A percentile compares a stretch with the other conserved stretches of the same genome.
These are phyloP conservation scores for Pseudopithomyces maydicus DNA, from an alignment of 2,329 filamentous ascomycete species.

Conservation along the genomic window DNA sequence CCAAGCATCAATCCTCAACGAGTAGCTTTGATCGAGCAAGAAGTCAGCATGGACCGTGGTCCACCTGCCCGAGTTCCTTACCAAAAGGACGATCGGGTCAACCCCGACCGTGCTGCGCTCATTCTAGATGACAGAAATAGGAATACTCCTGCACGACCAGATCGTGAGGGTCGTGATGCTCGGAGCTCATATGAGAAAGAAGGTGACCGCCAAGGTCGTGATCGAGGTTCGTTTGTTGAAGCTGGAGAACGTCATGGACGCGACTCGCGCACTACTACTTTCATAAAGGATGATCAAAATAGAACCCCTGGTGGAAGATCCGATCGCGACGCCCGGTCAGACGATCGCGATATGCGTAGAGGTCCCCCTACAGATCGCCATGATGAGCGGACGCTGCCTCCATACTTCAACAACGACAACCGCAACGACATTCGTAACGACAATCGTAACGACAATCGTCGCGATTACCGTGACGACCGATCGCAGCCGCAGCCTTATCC, in stretches of 20 bases:
- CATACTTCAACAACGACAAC: conserved; percentile 31
- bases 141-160: conserved; percentile 20
- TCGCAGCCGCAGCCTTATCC: conserved; percentile 24
- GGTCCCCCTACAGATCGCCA: conserved; percentile 37
- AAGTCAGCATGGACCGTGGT: conserved; percentile 29
- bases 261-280: background rate
- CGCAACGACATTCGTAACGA: conserved; percentile 31
- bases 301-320: conserved; percentile 1
- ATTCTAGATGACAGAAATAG: conserved; percentile 32
- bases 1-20: conserved; percentile 4
- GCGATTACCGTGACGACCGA: conserved; percentile 41
- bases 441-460: conserved; percentile 35
- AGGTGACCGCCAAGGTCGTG: background rate
- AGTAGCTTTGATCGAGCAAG: conserved; percentile 1
- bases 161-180: conserved; percentile 15
- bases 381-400: conserved; percentile 27
- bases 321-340: conserved; percentile 34
- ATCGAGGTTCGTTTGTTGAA: background rate
- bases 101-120: conserved; percentile 46
- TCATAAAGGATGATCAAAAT: conserved; percentile 1
- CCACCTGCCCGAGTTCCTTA: conserved; percentile 42
- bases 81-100: conserved; percentile 39
- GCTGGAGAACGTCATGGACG: conserved; percentile 1
- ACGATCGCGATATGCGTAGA: conserved; percentile 27
- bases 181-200: background rate